Conservation (phyloP, 2,329 filamentous ascomycete species). For the Pseudovirgaria hyperparasitica region DNA sequence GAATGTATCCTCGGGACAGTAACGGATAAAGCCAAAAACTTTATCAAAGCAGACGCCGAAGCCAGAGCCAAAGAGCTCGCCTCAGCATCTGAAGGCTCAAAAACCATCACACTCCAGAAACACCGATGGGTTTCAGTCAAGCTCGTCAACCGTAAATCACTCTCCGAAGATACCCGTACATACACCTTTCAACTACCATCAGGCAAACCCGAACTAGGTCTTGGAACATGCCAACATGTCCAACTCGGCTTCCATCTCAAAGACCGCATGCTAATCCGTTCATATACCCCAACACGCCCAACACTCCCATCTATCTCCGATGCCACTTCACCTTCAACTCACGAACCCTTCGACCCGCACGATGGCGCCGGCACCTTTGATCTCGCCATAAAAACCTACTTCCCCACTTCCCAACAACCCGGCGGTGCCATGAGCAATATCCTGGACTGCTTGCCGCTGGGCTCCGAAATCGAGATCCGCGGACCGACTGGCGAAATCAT, state of each 20-base stretch:
- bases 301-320: conserved; percentile 16
- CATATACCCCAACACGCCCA: conserved; percentile 39
- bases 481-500: conserved; percentile 39
- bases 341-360: background rate
- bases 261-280: conserved; percentile 38
- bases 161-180: conserved; percentile 32
- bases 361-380: conserved; percentile 11
- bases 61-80: conserved; percentile 25
- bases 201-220: conserved; percentile 28
- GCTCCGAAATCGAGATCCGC: conserved; percentile 38
- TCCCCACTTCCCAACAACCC: conserved; percentile 33
- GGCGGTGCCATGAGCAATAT: conserved; percentile 43
- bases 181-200: conserved; percentile 37
- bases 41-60: conserved; percentile 33
- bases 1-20: conserved; percentile 39
- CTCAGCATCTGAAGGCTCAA: conserved; percentile 12
- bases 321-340: conserved; percentile 4
- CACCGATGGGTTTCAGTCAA: conserved; percentile 36
- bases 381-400: conserved; percentile 36
- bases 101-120: conserved; percentile 26
- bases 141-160: conserved; percentile 21
- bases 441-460: conserved; percentile 36
- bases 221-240: conserved; percentile 40
- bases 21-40: conserved; percentile 36
- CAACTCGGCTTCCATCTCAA: conserved; percentile 40